These are phyloP conservation scores for Diddensiella santjacobensis DNA, from an alignment of 805 yeast species.

Conservation along the genomic window DNA sequence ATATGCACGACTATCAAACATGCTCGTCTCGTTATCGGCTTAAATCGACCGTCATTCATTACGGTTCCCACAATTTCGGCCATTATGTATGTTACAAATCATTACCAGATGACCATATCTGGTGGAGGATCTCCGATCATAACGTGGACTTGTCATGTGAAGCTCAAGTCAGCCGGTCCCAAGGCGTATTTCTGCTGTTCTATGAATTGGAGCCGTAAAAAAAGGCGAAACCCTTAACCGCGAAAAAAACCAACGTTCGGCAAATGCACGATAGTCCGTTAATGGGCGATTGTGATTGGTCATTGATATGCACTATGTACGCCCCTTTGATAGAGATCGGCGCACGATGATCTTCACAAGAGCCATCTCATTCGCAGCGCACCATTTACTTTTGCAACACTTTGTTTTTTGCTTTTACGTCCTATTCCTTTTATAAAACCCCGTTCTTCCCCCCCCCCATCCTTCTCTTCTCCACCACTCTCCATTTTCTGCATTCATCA, in stretches of 20 bases:
- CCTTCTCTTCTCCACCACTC: slow-evolving; percentile 2
- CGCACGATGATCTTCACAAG: too few relatives aligned
- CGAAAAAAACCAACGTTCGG: too few relatives aligned
- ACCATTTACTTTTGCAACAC: background rate
- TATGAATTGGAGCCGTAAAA: slow-evolving; percentile 71
- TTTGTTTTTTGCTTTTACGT: background rate
- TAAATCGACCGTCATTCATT: slow-evolving; percentile 86
- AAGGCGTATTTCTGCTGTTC: slow-evolving; percentile 90
- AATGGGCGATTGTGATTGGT: too few relatives aligned
- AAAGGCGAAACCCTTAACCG: too few relatives aligned
- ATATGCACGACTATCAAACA: slow-evolving; percentile 68
- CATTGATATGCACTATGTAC: too few relatives aligned
- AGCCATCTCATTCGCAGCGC: too few relatives aligned
- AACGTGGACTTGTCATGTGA: slow-evolving; percentile 76
- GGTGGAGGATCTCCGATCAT: slow-evolving; percentile 97
- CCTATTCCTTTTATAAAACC: background rate
- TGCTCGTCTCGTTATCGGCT: slow-evolving; percentile 65
- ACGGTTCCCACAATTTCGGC: slow-evolving; percentile 96
- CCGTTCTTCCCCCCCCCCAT: background rate
- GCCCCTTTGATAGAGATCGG: too few relatives aligned
- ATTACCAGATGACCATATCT: slow-evolving; percentile 56
- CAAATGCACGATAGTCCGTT: too few relatives aligned
- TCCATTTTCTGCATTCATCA: background rate
- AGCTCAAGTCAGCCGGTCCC: slow-evolving; percentile 72
- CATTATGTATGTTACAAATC: slow-evolving; percentile 89